Conservation (phyloP, 257 asterid species). For the Nicotiana paniculata region DNA sequence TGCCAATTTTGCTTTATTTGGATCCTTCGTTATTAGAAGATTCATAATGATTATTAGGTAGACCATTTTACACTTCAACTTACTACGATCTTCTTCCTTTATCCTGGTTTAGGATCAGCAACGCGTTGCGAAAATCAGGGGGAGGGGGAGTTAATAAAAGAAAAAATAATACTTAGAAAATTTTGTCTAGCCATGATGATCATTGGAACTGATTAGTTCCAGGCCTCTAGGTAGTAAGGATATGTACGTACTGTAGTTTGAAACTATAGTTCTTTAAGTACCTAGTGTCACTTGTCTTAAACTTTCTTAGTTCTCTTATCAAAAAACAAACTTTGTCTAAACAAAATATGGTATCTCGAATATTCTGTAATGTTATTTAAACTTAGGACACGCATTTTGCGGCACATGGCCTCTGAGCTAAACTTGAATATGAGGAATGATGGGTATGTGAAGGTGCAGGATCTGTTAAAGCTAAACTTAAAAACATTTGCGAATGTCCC, state of each 20-base stretch:
- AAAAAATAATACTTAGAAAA: neutral
- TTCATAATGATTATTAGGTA: neutral
- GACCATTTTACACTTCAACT: neutral
- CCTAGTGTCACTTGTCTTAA: neutral
- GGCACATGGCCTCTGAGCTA: constrained; percentile 88
- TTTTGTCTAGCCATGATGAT: neutral
- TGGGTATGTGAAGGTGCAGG: constrained; percentile 85
- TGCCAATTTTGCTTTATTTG: neutral
- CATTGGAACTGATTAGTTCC: neutral
- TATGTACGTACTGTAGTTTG: neutral
- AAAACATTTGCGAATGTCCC: constrained; percentile 73
- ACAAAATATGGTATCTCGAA: neutral
- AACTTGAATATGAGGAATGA: constrained; percentile 76
- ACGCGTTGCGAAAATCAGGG: neutral
- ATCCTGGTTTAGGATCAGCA: neutral
- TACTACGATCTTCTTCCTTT: neutral
- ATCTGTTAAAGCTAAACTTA: constrained; percentile 64
- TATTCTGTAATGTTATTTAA: neutral
- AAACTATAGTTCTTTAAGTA: neutral
- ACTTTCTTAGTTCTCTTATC: neutral
- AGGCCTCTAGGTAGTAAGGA: neutral
- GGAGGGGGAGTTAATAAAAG: neutral
- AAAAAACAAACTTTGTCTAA: neutral
- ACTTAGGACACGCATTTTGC: constrained; percentile 70
- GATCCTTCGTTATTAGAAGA: neutral